Evolutionary conservation across 2,329 filamentous ascomycete genomes (phyloP).

Genomic region (Exophiala sp.): DNA sequence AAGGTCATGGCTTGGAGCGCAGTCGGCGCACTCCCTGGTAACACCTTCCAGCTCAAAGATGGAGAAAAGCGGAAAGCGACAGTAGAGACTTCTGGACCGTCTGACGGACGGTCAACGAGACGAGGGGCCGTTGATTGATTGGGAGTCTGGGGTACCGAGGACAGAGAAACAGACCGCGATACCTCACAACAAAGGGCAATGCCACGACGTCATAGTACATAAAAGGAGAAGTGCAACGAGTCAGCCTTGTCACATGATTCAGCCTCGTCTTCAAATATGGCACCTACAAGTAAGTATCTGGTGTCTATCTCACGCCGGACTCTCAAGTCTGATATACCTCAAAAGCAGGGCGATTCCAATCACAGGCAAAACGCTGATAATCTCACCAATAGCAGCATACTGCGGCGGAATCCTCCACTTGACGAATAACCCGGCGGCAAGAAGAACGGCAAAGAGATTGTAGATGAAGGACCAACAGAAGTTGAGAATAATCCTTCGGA

Average conservation of each 20-base stretch:
- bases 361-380: constrained; percentile 68
- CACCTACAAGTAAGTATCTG: not conserved
- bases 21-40: too few relatives aligned
- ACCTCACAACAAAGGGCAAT: too few relatives aligned
- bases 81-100: too few relatives aligned
- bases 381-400: constrained; percentile 64
- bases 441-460: constrained; percentile 61
- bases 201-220: too few relatives aligned
- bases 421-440: constrained; percentile 62
- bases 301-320: not conserved
- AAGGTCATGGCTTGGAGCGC: too few relatives aligned
- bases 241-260: not conserved
- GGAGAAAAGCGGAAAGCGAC: too few relatives aligned
- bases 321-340: constrained; percentile 1
- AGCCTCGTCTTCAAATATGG: not conserved
- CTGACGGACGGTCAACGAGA: too few relatives aligned
- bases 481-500: constrained; percentile 56
- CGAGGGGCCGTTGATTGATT: too few relatives aligned
- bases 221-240: too few relatives aligned
- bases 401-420: constrained; percentile 53
- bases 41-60: too few relatives aligned
- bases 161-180: too few relatives aligned
- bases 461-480: constrained; percentile 66
- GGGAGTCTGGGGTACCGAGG: too few relatives aligned
- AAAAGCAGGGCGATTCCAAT: constrained; percentile 36